Evolutionary conservation across 2,329 filamentous ascomycete genomes (phyloP).

Genomic region (Pseudocercospora crystallina): DNA sequence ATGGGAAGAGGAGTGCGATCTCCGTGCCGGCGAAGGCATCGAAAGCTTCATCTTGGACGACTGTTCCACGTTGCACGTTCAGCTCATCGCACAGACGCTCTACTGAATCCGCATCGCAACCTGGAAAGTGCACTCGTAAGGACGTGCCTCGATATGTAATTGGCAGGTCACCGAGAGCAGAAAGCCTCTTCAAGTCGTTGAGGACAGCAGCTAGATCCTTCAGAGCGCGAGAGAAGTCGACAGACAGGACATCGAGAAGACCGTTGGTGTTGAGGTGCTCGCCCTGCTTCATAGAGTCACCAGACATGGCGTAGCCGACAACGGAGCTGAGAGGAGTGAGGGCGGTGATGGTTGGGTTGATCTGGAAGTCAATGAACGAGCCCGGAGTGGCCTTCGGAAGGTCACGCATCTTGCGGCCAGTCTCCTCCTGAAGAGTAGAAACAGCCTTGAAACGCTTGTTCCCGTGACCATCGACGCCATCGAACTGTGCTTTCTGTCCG

Average conservation of each 20-base stretch:
- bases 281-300: slow-evolving; percentile 36
- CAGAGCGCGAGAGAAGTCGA: slow-evolving; percentile 83
- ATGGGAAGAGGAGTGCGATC: slow-evolving; percentile 81
- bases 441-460: slow-evolving; percentile 78
- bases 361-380: slow-evolving; percentile 81
- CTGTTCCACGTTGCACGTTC: slow-evolving; percentile 74
- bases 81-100: slow-evolving; percentile 83
- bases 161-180: slow-evolving; percentile 78
- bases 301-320: slow-evolving; percentile 49
- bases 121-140: slow-evolving; percentile 83
- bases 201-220: slow-evolving; percentile 79
- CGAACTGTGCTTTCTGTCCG: slow-evolving; percentile 83
- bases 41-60: slow-evolving; percentile 78
- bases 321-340: slow-evolving; percentile 69
- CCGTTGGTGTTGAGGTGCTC: slow-evolving; percentile 76
- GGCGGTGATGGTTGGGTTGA: slow-evolving; percentile 87
- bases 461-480: slow-evolving; percentile 70
- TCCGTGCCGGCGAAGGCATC: slow-evolving; percentile 65
- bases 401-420: slow-evolving; percentile 64
- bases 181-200: slow-evolving; percentile 76
- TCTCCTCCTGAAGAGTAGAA: slow-evolving; percentile 71
- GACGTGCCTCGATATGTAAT: slow-evolving; percentile 69
- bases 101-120: slow-evolving; percentile 79
- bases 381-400: slow-evolving; percentile 63
- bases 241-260: slow-evolving; percentile 78